Evolutionary conservation across 345 rosid genomes (phyloP).

Genomic region (Heritiera fomes): DNA sequence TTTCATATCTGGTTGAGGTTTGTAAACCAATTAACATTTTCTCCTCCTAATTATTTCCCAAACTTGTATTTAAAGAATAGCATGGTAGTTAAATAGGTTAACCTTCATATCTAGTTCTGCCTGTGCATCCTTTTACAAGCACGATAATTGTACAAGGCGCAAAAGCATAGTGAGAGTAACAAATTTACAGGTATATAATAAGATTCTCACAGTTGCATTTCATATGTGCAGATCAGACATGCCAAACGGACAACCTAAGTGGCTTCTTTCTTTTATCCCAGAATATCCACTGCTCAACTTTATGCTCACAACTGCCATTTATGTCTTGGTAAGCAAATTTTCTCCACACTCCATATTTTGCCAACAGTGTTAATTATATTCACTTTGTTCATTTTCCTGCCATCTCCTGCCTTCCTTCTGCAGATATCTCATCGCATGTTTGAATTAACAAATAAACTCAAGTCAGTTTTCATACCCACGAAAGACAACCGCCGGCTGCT

Average conservation of each 20-base stretch:
- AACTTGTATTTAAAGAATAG: not conserved
- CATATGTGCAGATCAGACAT: constrained; percentile 63
- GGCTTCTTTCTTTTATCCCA: constrained; percentile 95
- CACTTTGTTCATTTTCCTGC: not conserved
- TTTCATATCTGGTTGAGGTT: constrained; percentile 99
- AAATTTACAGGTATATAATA: not conserved
- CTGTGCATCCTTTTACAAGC: not conserved
- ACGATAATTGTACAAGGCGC: not conserved
- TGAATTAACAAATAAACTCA: constrained; percentile 73
- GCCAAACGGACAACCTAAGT: constrained; percentile 97
- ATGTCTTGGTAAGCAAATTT: constrained; percentile 57
- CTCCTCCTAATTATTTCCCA: not conserved
- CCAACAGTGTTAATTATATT: constrained; percentile 9
- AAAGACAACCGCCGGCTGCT: constrained; percentile 71
- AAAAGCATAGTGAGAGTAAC: not conserved
- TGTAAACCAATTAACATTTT: constrained; percentile 23
- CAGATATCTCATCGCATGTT: constrained; percentile 85
- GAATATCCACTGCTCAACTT: constrained; percentile 92
- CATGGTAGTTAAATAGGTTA: not conserved
- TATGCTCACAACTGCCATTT: constrained; percentile 91
- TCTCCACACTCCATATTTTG: not conserved
- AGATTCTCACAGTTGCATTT: constrained; percentile 9
- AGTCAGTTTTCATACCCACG: constrained; percentile 71
- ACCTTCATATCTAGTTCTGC: not conserved
- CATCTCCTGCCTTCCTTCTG: constrained; percentile 28